These are phyloP conservation scores for Phytopythium vexans DNA, from an alignment of 352 stramenopile genomes.

Conservation along the genomic window DNA sequence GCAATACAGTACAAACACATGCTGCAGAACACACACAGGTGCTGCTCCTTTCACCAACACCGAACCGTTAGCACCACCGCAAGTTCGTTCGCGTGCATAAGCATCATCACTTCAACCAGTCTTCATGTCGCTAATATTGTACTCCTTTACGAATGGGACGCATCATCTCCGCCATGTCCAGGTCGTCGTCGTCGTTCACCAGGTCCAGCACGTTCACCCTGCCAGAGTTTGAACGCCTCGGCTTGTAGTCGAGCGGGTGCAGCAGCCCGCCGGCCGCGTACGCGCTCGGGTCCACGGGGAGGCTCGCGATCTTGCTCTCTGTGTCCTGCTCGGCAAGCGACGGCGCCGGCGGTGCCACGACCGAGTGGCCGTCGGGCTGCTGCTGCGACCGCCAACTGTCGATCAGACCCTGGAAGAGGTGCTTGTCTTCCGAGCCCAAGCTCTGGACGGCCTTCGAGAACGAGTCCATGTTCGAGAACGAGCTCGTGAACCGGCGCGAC, in stretches of 20 bases:
- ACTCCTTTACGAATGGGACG: constrained; percentile 61
- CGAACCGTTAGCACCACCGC: too few relatives aligned
- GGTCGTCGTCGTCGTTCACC: constrained; percentile 41
- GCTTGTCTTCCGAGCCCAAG: constrained; percentile 57
- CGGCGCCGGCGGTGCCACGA: constrained; percentile 14
- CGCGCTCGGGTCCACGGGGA: constrained; percentile 38
- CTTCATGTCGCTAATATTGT: constrained; percentile 32
- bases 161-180: constrained; percentile 51
- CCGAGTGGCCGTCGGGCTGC: constrained; percentile 4
- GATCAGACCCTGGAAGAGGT: constrained; percentile 68
- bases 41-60: too few relatives aligned
- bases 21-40: too few relatives aligned
- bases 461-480: constrained; percentile 51
- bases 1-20: too few relatives aligned
- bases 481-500: constrained; percentile 48
- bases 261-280: constrained; percentile 32
- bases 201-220: constrained; percentile 17
- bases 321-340: constrained; percentile 6
- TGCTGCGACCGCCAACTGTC: constrained; percentile 41
- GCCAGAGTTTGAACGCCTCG: constrained; percentile 29
- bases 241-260: constrained; percentile 32
- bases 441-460: constrained; percentile 53
- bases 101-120: background rate
- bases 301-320: constrained; percentile 18
- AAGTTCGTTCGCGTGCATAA: too few relatives aligned